Evolutionary conservation across 257 asterid genomes (phyloP).

Genomic region (Nicotiana noctiflora): DNA sequence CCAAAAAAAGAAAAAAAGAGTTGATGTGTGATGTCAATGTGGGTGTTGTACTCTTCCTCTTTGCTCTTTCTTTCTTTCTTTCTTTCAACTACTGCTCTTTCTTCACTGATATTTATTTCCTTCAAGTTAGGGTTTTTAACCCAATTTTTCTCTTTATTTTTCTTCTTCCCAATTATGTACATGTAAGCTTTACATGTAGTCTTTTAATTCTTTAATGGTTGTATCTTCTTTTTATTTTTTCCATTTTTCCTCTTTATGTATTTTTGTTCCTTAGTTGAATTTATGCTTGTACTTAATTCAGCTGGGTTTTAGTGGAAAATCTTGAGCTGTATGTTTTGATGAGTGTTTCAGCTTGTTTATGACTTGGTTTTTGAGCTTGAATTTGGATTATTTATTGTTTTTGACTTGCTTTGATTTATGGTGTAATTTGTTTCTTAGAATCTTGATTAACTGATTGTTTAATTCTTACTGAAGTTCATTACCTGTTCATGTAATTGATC

Average conservation of each 20-base stretch:
- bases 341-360: not conserved
- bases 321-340: not conserved
- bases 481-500: not conserved
- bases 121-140: conserved; percentile 43
- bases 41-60: conserved; percentile 4
- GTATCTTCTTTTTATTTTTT: not conserved
- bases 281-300: not conserved
- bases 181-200: conserved; percentile 9
- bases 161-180: not conserved
- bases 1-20: not conserved
- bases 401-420: not conserved
- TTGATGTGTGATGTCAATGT: conserved; percentile 22
- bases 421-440: not conserved
- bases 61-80: conserved; percentile 19
- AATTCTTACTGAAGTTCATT: conserved; percentile 11
- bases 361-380: not conserved
- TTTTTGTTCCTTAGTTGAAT: not conserved
- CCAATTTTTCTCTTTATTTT: conserved; percentile 5
- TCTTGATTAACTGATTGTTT: not conserved
- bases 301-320: not conserved
- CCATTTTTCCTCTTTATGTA: not conserved
- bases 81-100: conserved; percentile 29
- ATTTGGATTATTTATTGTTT: not conserved
- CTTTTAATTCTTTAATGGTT: not conserved
- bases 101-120: conserved; percentile 22